phyloP scores from a whole-genome alignment of 805 yeast species.

The Candida endomychidarum region DNA sequence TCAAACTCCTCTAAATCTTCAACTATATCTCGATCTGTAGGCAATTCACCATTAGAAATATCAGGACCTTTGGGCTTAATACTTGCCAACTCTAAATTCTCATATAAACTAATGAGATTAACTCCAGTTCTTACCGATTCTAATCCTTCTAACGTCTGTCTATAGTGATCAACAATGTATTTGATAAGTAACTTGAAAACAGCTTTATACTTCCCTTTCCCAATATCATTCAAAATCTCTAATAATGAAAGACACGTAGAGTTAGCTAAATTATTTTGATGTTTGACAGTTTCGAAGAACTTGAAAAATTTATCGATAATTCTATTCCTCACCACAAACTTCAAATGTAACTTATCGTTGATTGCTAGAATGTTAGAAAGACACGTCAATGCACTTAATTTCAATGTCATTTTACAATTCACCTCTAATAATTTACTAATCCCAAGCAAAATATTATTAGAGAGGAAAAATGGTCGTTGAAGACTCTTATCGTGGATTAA shows the following conservation, averaged over 20 bases:
- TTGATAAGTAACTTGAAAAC: conserved; percentile 7
- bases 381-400: conserved; percentile 69
- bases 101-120: conserved; percentile 19
- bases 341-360: conserved; percentile 61
- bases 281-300: conserved; percentile 48
- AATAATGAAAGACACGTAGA: conserved; percentile 75
- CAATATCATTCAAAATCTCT: conserved; percentile 37
- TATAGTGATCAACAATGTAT: conserved; percentile 33
- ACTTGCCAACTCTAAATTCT: conserved; percentile 10
- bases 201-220: conserved; percentile 22
- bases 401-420: conserved; percentile 48
- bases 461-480: conserved; percentile 63
- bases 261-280: conserved; percentile 61
- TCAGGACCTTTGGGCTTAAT: conserved; percentile 1
- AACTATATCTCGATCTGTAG: conserved; percentile 14
- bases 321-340: conserved; percentile 56
- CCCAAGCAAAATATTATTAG: conserved; percentile 57
- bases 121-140: conserved; percentile 31
- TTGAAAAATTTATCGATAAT: conserved; percentile 50
- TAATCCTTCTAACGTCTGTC: conserved; percentile 23
- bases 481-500: conserved; percentile 57
- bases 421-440: conserved; percentile 49
- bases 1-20: conserved; percentile 8
- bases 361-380: conserved; percentile 59
- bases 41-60: conserved; percentile 6